Conservation (phyloP, 306 rosid genomes). For the Cajanus cajan region DNA sequence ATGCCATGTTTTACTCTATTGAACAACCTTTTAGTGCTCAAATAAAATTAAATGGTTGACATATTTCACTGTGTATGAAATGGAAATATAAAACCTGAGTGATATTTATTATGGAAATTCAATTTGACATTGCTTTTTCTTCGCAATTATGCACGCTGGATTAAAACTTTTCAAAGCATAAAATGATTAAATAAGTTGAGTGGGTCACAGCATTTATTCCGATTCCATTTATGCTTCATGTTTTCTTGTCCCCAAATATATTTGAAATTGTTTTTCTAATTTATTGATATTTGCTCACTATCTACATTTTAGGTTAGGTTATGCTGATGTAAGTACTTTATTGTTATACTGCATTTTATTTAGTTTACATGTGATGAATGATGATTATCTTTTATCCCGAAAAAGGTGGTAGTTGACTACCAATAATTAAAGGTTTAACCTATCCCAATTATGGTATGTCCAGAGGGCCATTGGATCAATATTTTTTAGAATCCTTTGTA, state of each 20-base stretch:
- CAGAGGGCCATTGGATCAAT: neutral
- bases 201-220: neutral
- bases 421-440: neutral
- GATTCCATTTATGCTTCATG: neutral
- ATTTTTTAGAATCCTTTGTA: neutral
- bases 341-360: neutral
- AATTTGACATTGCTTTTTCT: neutral
- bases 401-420: neutral
- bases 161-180: neutral
- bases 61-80: neutral
- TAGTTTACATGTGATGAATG: neutral
- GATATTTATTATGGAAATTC: neutral
- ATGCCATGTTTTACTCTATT: neutral
- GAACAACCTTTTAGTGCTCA: neutral
- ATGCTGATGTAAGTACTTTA: neutral
- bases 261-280: neutral
- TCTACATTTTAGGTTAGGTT: neutral
- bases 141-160: neutral
- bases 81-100: neutral
- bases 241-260: neutral
- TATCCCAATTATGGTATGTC: neutral
- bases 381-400: neutral
- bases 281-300: neutral
- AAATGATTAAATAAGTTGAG: neutral
- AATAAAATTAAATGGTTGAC: neutral